Evolutionary conservation across 192 early-diverging fungal species (phyloP).

Genomic region (Geosiphon pyriformis): DNA sequence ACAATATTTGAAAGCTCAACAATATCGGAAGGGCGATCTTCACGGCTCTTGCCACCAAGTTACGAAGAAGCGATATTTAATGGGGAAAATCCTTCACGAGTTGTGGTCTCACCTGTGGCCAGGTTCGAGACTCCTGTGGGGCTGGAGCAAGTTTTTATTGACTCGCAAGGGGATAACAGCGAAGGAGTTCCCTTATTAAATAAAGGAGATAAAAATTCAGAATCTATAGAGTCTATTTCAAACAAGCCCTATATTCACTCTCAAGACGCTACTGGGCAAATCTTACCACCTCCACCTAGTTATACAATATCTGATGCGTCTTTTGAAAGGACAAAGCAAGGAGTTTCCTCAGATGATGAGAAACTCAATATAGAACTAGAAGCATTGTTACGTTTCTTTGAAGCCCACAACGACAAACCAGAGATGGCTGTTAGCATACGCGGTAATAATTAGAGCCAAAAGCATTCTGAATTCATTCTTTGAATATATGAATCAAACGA

Average conservation of each 20-base stretch:
- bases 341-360: background rate
- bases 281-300: background rate
- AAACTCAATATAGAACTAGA: background rate
- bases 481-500: no score
- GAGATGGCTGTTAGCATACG: constrained; percentile 33
- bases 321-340: background rate
- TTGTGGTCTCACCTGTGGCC: background rate
- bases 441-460: constrained; percentile 2
- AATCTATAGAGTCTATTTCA: background rate
- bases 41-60: background rate
- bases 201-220: no score
- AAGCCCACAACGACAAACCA: constrained; percentile 34
- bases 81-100: background rate
- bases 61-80: background rate
- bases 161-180: background rate
- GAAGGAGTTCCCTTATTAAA: background rate
- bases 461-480: background rate
- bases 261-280: background rate
- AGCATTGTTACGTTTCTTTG: constrained; percentile 30
- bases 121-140: background rate
- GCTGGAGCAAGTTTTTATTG: background rate
- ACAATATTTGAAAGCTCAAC: background rate
- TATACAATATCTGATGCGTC: background rate
- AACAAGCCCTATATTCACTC: background rate
- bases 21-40: background rate